Evolutionary conservation across 116 monocot genomes (phyloP).

Genomic region (Posidonia oceanica): DNA sequence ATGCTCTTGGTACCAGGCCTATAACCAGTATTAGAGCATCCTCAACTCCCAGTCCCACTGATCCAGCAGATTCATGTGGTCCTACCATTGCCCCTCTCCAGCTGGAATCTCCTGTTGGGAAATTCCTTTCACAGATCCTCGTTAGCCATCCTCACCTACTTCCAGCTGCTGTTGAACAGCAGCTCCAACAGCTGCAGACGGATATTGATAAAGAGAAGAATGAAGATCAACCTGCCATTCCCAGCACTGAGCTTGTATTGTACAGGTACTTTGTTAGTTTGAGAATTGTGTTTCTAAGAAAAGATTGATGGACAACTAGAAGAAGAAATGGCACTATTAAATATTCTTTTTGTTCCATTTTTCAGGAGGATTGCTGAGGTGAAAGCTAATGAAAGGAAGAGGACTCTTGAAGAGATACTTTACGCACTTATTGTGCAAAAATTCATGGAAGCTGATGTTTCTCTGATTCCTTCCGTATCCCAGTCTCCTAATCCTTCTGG

Average conservation of each 20-base stretch:
- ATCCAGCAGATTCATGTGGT: constrained; percentile 11
- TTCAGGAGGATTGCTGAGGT: constrained; percentile 86
- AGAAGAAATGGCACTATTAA: neutral
- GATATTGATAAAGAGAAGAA: constrained; percentile 46
- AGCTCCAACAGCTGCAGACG: constrained; percentile 74
- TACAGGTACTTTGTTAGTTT: constrained; percentile 38
- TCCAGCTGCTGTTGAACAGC: constrained; percentile 89
- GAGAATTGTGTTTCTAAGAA: neutral
- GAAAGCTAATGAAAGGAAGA: constrained; percentile 77
- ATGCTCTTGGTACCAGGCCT: neutral
- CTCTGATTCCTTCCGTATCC: constrained; percentile 47
- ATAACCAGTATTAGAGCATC: constrained; percentile 28
- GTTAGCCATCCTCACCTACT: constrained; percentile 78
- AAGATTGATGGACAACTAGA: neutral
- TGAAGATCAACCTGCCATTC: constrained; percentile 37
- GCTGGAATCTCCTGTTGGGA: constrained; percentile 82
- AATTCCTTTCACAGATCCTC: constrained; percentile 81
- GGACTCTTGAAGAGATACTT: constrained; percentile 71
- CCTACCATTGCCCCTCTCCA: constrained; percentile 60
- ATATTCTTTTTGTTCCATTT: neutral
- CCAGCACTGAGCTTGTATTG: constrained; percentile 55
- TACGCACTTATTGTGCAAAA: constrained; percentile 86
- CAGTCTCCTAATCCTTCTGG: constrained; percentile 26
- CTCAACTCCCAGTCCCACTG: constrained; percentile 6
- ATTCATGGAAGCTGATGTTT: constrained; percentile 72